These are phyloP conservation scores for Trypanosoma caninum DNA, from an alignment of 208 protist species.

Conservation along the genomic window DNA sequence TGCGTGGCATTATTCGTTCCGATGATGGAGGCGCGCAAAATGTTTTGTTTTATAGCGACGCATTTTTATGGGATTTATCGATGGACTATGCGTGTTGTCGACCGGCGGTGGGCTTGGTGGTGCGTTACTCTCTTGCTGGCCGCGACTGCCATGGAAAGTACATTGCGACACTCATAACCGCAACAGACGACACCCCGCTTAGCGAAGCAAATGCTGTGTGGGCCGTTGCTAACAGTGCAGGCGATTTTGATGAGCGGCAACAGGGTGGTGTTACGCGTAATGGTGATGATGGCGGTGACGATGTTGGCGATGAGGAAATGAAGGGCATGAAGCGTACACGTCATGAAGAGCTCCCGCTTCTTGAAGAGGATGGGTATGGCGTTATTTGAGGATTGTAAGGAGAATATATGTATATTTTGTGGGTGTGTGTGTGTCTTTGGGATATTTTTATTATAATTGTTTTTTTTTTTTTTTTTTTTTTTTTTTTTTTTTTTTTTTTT, in stretches of 20 bases:
- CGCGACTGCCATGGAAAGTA: slow-evolving; percentile 49
- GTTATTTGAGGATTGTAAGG: slow-evolving; percentile 18
- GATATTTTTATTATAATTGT: background rate
- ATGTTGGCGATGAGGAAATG: slow-evolving; percentile 15
- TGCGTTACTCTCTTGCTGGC: slow-evolving; percentile 57
- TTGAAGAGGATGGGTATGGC: slow-evolving; percentile 32
- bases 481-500: background rate
- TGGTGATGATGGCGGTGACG: slow-evolving; percentile 3
- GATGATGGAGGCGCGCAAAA: slow-evolving; percentile 31
- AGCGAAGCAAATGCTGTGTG: slow-evolving; percentile 41
- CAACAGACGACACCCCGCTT: slow-evolving; percentile 41
- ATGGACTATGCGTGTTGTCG: slow-evolving; percentile 19
- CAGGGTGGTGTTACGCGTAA: slow-evolving; percentile 7
- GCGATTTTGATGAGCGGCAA: slow-evolving; percentile 12
- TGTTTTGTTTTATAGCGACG: slow-evolving; percentile 52
- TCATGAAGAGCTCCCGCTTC: slow-evolving; percentile 53
- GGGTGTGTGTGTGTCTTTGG: too few relatives aligned
- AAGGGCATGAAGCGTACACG: slow-evolving; percentile 33
- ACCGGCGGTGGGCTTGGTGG: slow-evolving; percentile 30
- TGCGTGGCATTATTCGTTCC: slow-evolving; percentile 63
- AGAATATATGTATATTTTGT: too few relatives aligned
- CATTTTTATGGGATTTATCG: slow-evolving; percentile 52
- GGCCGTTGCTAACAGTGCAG: slow-evolving; percentile 13
- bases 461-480: slow-evolving; percentile 1
- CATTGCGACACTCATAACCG: slow-evolving; percentile 72